Evolutionary conservation across 2,329 filamentous ascomycete species (phyloP).

Genomic region (Juglanconis sp.): DNA sequence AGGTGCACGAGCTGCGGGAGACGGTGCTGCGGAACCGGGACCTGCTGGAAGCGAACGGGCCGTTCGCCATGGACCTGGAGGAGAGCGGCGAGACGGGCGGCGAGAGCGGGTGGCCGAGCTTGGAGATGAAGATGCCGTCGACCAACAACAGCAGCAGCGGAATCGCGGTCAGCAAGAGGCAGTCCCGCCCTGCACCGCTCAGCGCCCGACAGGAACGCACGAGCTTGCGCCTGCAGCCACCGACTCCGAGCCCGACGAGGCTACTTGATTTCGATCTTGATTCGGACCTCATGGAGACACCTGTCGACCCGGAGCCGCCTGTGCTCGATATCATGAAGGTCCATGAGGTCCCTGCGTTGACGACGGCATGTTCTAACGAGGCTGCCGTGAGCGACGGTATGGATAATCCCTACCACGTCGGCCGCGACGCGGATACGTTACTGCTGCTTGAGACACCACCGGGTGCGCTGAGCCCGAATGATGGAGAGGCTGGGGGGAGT

Average conservation of each 20-base stretch:
- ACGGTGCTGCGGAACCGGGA: conserved; percentile 25
- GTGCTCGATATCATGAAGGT: conserved; percentile 1
- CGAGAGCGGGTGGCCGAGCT: conserved; percentile 23
- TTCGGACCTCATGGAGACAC: conserved; percentile 20
- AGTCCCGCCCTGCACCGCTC: conserved; percentile 16
- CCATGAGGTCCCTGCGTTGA: conserved; percentile 2
- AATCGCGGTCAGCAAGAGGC: neutral
- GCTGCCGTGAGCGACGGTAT: neutral
- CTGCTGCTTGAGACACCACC: conserved; percentile 14
- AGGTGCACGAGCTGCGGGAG: conserved; percentile 22
- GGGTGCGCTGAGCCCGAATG: conserved; percentile 5
- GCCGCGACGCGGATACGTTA: conserved; percentile 4
- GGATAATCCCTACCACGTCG: conserved; percentile 14
- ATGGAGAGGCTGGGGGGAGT: conserved; percentile 3
- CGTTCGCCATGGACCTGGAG: conserved; percentile 25
- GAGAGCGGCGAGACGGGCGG: conserved; percentile 23
- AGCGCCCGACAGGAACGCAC: conserved; percentile 17
- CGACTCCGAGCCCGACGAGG: conserved; percentile 13
- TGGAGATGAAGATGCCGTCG: conserved; percentile 22
- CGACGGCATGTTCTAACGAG: conserved; percentile 6
- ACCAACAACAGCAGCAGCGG: neutral
- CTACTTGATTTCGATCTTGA: conserved; percentile 24
- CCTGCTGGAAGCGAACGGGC: conserved; percentile 23
- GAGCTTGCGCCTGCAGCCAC: conserved; percentile 12
- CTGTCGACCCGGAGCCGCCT: conserved; percentile 10